Percentiles rank a stretch among this genome's conserved stretches.
phyloP scores from a whole-genome alignment of 306 rosid species.

The Abrus pulchellus region DNA sequence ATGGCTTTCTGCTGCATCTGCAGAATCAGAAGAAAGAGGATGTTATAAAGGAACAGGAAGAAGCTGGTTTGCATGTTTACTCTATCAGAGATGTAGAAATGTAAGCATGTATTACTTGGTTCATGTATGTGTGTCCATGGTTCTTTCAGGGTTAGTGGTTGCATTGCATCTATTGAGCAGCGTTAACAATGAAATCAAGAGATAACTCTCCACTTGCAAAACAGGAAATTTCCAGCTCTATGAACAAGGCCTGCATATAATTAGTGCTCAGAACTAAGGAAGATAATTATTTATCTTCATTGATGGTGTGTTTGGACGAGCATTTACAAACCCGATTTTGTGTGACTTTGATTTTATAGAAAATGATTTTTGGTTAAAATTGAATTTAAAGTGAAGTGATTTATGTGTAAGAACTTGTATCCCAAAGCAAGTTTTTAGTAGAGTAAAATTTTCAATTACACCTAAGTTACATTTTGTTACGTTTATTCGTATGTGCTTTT shows the following conservation, averaged over 20 bases:
- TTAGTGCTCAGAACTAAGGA: background rate
- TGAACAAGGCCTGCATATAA: constrained; percentile 10
- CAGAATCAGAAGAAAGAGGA: constrained; percentile 75
- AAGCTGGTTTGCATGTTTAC: constrained; percentile 76
- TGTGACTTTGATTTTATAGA: background rate
- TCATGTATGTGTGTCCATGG: constrained; percentile 9
- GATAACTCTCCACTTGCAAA: background rate
- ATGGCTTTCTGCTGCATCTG: constrained; percentile 78
- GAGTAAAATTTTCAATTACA: background rate
- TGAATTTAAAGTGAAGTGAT: constrained; percentile 12
- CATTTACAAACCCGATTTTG: background rate
- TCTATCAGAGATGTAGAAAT: constrained; percentile 86
- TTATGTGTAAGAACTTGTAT: background rate
- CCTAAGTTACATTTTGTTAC: background rate
- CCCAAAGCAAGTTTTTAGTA: background rate
- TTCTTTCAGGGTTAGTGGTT: constrained; percentile 25
- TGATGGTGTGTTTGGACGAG: background rate
- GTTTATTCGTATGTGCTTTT: background rate
- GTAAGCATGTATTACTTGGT: constrained; percentile 55
- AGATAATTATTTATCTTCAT: background rate
- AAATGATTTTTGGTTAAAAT: background rate
- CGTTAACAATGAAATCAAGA: background rate
- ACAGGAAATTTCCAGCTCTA: constrained; percentile 5
- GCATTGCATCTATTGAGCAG: constrained; percentile 2
- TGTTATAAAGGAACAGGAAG: constrained; percentile 67